Evolutionary conservation across 139 green algal species (phyloP), one percentile per base, ranked within the genome.

Genomic region (Micractinium conductrix): DNA sequence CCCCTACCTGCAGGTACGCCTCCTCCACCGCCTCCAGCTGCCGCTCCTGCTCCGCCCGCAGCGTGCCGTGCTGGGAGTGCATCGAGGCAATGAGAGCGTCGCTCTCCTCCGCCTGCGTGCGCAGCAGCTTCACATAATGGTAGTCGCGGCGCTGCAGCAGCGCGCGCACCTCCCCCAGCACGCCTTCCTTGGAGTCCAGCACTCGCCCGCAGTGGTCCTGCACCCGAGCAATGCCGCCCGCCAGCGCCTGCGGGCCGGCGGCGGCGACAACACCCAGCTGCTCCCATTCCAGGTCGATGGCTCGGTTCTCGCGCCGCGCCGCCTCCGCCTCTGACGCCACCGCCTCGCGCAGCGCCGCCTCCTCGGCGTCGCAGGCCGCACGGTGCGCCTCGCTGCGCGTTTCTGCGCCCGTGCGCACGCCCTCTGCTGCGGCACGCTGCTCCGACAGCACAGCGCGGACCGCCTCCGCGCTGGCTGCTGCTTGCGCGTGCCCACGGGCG

Each of bases 241-340:
- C 53, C 76, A 82, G 58, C 53, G 38, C 38, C n/a, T 82, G 76
- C 28, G 76, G 76, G 19, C 24, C 7, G 4, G 37, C 26, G 24
- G 69, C 5, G 40, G 21, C 65, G 28, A 3, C n/a, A 72, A 22
- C 28, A 35, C 79, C 68, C 37, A 79, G n/a, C 26, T 62, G 43
- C 80, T 80, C 69, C 80, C 80, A 85, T 53, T 85, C 80, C 38
- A 80, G 38, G 28, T 85, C 80, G 8, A 85, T 85, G 35, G 48
- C 80, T 1, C 38, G 69, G 70, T 80, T 85, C n/a, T 85, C 67
- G 1, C 43, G 28, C 37, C 70, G 50, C 38, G 45, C 73, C 9
- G 26, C 42, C 69, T 85, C 80, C 4, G 38, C 69, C 38, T 85
- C 80, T 42, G 22, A 14, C 19, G 80, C 69, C 53, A 85, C 69